These are phyloP conservation scores for Candolleomyces efflorescens DNA, from an alignment of 768 basidiomycete genomes.

Conservation along the genomic window DNA sequence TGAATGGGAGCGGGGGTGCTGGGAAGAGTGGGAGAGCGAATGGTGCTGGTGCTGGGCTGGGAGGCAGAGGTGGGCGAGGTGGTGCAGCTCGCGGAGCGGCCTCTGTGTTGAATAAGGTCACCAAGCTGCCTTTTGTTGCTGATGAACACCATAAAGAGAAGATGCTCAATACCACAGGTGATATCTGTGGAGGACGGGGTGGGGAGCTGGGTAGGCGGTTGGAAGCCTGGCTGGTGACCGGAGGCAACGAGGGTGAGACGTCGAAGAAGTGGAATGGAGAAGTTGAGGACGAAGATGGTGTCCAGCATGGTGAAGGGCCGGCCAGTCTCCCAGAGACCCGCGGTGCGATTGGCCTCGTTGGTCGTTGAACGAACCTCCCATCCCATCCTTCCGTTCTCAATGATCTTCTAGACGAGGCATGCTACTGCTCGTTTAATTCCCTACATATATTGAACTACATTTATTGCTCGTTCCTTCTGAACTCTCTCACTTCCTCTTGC, in stretches of 20 bases:
- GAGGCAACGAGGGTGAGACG: constrained; percentile 4
- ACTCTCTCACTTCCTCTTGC: no score
- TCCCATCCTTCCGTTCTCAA: no score
- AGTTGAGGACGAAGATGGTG: neutral
- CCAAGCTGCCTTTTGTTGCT: constrained; percentile 44
- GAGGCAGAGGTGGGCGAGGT: neutral
- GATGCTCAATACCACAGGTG: constrained; percentile 66
- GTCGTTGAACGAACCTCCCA: no score
- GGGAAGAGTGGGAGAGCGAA: neutral
- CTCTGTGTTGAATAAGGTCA: constrained; percentile 23
- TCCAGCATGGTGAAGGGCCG: no score
- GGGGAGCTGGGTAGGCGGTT: constrained; percentile 72
- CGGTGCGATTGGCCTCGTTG: no score
- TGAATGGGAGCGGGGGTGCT: neutral
- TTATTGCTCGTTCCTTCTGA: no score
- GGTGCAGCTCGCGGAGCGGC: neutral
- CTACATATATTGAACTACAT: no score
- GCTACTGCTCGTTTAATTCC: no score
- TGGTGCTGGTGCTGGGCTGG: neutral
- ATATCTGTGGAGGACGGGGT: constrained; percentile 75
- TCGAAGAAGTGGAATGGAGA: neutral
- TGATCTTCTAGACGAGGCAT: no score
- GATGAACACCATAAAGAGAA: constrained; percentile 66
- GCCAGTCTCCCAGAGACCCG: no score
- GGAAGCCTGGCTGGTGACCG: constrained; percentile 65